Percentiles rank a stretch among this genome's conserved stretches.
Conservation (phyloP, 164 flowering plant genomes). For the Chimonanthus praecox region DNA sequence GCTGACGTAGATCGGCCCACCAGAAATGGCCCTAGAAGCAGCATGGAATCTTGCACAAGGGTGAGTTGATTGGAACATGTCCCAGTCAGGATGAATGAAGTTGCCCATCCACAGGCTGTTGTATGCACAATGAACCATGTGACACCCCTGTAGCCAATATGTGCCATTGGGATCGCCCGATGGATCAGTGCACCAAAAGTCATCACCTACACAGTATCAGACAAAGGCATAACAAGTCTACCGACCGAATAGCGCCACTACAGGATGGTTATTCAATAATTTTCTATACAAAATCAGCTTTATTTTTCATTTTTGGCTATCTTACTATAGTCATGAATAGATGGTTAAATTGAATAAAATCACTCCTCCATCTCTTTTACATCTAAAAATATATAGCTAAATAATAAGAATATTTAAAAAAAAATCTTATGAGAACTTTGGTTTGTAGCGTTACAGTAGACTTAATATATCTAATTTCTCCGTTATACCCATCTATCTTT, state of each 20-base stretch:
- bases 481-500: too few relatives aligned
- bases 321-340: too few relatives aligned
- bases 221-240: not conserved
- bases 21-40: conserved; percentile 5
- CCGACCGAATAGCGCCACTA: too few relatives aligned
- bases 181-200: conserved; percentile 2
- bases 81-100: conserved; percentile 6
- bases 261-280: too few relatives aligned
- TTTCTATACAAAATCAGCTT: not conserved
- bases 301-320: not conserved
- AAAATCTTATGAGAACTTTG: too few relatives aligned
- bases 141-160: conserved; percentile 7
- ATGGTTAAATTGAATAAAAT: too few relatives aligned
- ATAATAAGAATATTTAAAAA: too few relatives aligned
- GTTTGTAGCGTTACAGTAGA: too few relatives aligned
- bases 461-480: too few relatives aligned
- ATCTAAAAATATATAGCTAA: too few relatives aligned
- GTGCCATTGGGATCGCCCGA: conserved; percentile 4
- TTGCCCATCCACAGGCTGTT: conserved; percentile 2
- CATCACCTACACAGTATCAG: not conserved
- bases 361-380: too few relatives aligned
- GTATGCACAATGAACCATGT: conserved; percentile 2
- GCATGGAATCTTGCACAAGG: conserved; percentile 4
- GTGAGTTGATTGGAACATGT: conserved; percentile 7
- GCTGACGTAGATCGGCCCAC: conserved; percentile 5